These are phyloP conservation scores for Volvariella volvacea DNA, from an alignment of 1,284 basidiomycete genomes.

Conservation along the genomic window DNA sequence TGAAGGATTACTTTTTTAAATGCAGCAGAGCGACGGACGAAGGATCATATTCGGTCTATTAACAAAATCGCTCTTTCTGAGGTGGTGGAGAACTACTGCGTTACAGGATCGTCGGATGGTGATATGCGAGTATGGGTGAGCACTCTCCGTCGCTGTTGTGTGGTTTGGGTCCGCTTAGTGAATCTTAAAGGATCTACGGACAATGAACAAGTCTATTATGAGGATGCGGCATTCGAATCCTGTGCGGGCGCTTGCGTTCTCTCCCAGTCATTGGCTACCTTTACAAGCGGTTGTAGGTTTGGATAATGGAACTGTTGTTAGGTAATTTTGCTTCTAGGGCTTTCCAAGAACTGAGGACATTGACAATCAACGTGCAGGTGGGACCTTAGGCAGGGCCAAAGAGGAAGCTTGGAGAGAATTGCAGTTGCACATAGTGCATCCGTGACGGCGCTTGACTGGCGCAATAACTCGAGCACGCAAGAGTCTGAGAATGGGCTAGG, in stretches of 20 bases:
- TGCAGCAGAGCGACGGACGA: slow-evolving; percentile 56
- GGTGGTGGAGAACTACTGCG: slow-evolving; percentile 59
- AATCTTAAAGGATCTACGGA: slow-evolving; percentile 61
- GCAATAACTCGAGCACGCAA: slow-evolving; percentile 24
- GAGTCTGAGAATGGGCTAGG: slow-evolving; percentile 39
- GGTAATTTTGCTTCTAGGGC: slow-evolving; percentile 20
- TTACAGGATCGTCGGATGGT: slow-evolving; percentile 81
- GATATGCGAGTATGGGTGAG: slow-evolving; percentile 78
- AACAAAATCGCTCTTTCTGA: slow-evolving; percentile 63
- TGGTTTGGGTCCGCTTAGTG: slow-evolving; percentile 5
- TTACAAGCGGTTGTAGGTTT: slow-evolving; percentile 71
- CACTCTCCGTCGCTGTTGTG: slow-evolving; percentile 6
- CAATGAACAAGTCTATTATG: slow-evolving; percentile 61
- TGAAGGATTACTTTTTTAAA: slow-evolving; percentile 7
- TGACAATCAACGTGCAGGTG: slow-evolving; percentile 38
- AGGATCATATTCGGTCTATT: slow-evolving; percentile 73
- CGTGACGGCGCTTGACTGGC: slow-evolving; percentile 78
- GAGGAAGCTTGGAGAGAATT: slow-evolving; percentile 65
- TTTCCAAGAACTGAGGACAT: slow-evolving; percentile 2
- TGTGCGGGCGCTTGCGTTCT: slow-evolving; percentile 70
- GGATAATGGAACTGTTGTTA: slow-evolving; percentile 70
- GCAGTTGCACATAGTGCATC: slow-evolving; percentile 75
- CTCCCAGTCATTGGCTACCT: slow-evolving; percentile 56
- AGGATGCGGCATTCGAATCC: slow-evolving; percentile 69
- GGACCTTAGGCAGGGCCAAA: slow-evolving; percentile 73